A percentile compares a stretch with the other conserved stretches of the same genome.
Evolutionary conservation across 2,329 filamentous ascomycete species (phyloP).

Genomic region (Lasiodiplodia sp.): DNA sequence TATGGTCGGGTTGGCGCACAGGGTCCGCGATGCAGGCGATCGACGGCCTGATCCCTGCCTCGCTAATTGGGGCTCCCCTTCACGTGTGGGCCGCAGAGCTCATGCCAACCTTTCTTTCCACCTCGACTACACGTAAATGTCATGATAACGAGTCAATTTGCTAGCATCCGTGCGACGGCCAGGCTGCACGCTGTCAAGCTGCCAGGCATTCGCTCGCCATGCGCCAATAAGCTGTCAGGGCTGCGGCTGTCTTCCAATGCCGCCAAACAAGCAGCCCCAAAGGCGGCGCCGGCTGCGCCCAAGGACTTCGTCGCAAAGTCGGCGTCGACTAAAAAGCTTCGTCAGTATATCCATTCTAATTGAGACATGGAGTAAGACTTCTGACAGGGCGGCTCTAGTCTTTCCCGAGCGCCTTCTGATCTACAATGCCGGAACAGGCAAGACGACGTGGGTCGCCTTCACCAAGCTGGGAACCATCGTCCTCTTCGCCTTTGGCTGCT

Average conservation of each 20-base stretch:
- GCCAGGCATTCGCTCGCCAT: neutral
- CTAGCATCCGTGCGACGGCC: neutral
- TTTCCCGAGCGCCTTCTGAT: conserved; percentile 43
- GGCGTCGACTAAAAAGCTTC: neutral
- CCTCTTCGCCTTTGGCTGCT: conserved; percentile 42
- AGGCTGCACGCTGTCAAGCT: neutral
- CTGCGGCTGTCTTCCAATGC: conserved; percentile 2
- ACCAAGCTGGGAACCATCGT: conserved; percentile 47
- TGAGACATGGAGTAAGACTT: neutral
- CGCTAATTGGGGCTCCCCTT: conserved; percentile 1
- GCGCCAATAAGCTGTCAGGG: neutral
- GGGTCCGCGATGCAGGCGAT: neutral
- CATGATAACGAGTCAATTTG: conserved; percentile 20
- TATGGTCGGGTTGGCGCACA: neutral
- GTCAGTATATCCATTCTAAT: neutral
- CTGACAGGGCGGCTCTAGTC: conserved; percentile 28
- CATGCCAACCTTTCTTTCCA: conserved; percentile 23
- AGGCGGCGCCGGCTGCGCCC: neutral
- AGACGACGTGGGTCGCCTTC: conserved; percentile 45
- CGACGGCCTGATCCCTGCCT: neutral
- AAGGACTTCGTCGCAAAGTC: conserved; percentile 4
- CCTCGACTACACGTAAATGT: conserved; percentile 5
- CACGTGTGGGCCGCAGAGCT: conserved; percentile 20
- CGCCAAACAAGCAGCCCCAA: neutral
- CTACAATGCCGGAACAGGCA: conserved; percentile 47